These are phyloP conservation scores for Sicyos edulis DNA, from an alignment of 306 rosid genomes.

Conservation along the genomic window DNA sequence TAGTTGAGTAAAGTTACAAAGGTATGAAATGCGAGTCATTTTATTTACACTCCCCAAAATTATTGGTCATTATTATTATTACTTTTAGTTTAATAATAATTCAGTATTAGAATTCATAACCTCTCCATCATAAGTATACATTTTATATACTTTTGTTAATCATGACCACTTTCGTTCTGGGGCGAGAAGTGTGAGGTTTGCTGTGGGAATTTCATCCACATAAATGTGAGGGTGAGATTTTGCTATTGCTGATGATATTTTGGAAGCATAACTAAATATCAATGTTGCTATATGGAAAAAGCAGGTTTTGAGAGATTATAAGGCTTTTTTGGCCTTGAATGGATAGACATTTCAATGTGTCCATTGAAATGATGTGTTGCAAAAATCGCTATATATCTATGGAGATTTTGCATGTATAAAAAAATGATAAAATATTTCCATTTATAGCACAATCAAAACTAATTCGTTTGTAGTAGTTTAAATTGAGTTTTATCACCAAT, in stretches of 20 bases:
- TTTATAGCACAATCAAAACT: too few relatives aligned
- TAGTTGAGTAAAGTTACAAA: background rate
- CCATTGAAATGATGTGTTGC: background rate
- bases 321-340: background rate
- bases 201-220: slow-evolving; percentile 13
- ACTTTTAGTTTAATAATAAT: too few relatives aligned
- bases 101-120: too few relatives aligned
- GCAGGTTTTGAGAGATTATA: background rate
- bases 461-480: too few relatives aligned
- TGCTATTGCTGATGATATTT: slow-evolving; percentile 20
- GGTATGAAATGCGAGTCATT: background rate
- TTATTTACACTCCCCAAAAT: background rate
- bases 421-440: too few relatives aligned
- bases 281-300: slow-evolving; percentile 21
- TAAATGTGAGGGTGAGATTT: background rate
- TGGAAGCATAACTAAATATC: slow-evolving; percentile 27
- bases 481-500: too few relatives aligned
- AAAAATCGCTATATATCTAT: background rate
- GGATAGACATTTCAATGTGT: background rate
- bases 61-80: background rate
- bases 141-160: too few relatives aligned
- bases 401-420: too few relatives aligned
- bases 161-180: background rate
- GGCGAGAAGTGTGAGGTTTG: background rate
- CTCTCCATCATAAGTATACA: too few relatives aligned